Base-by-base conservation (phyloP, 2,329 filamentous ascomycete species). In the Chaetomium sp. region DNA sequence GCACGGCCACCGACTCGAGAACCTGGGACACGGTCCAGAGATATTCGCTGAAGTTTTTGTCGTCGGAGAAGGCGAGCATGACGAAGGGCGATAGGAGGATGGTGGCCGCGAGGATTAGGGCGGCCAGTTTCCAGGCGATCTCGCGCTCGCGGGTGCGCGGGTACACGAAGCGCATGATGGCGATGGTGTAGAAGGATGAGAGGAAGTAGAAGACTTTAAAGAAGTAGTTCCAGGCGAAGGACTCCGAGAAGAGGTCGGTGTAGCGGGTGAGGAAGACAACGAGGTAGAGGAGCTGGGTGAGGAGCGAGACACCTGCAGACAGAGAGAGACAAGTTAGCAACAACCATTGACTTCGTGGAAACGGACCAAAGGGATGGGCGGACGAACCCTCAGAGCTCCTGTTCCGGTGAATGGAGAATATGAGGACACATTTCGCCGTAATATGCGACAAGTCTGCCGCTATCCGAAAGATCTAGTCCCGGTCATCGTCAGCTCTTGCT, bases 181-280 rank as follows among this genome's bases (percentile, higher is more conserved):
- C 86, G 59, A 96, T 81, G 65, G 91, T 94, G 71, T 96, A 96
- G 60, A 91, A 79, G 1, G 88, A 92, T 4, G 88, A 89, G 3
- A 81, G 67, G 58, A 95, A 87, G 73, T 96, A 97, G 73, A 95
- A 89, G 59, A 94, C 79, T 77, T 96, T 96, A 71, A 96, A 87
- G 57, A 87, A 76, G 62, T 86, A 81, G 72, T 94, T 92, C 83
- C 88, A 94, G 57, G 65, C 61, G 33, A 70, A 73, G 8, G 66
- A 68, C 65, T 81, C 78, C 6, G 61, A 66, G 69, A 95, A 89
- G 61, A 96, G 76, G 69, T 96, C 89, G 61, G 92, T 81, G 72
- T 97, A 97, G 58, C 92, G 84, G 4, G 89, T 86, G 66, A 85
- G 77, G 74, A 96, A 97, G 56, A 97, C 91, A 60, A 87, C 70